Evolutionary conservation across 805 yeast species (phyloP), one percentile per base, ranked within the genome.

Genomic region (Lipomyces spencermartinsiae): DNA sequence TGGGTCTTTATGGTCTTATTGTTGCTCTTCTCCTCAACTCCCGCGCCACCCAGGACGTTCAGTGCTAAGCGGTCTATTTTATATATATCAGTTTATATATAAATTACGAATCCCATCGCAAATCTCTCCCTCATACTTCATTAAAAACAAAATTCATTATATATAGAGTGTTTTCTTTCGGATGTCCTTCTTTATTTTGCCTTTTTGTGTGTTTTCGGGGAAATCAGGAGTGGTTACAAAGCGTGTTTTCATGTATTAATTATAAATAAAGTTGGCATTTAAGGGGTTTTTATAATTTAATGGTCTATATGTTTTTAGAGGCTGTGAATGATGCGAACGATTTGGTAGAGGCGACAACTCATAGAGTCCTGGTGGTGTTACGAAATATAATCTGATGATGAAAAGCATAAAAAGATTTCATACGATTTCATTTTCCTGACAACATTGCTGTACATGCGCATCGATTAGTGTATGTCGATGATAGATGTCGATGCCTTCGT

Each of bases 21-120:
- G 98, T 95, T 75, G 99, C 99, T 73, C 88, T 95, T 80, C 87
- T 95, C 81, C 88, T 95, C 84, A 95, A 95, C 91, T 93, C 99
- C 73, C 91, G 97, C 86, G 98, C 98, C 76, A 89, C 91, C 66
- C 59, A 65, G 39, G 72, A 69, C 22, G 72, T 69, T 64, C 66
- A 62, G 69, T 66, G 69, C 64, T 69, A 67, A 69, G 58, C 61
- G 71, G 33, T 63, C 63, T 56, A 33, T 34, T 39, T 51, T 59
- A 59, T 58, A 57, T 61, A 61, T 56, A 35, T 39, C n/a, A 12
- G 16, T 16, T 58, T 46, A 46, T 61, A 65, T 61, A 57, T 31
- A 61, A 58, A 14, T 51, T n/a, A 43, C 37, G 22, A 31, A 16
- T 54, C 29, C 31, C 33, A 49, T 25, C 49, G n/a, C 53, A 62